Base-by-base conservation (phyloP, 2,329 filamentous ascomycete genomes). In the Niveomyces coronatus region DNA sequence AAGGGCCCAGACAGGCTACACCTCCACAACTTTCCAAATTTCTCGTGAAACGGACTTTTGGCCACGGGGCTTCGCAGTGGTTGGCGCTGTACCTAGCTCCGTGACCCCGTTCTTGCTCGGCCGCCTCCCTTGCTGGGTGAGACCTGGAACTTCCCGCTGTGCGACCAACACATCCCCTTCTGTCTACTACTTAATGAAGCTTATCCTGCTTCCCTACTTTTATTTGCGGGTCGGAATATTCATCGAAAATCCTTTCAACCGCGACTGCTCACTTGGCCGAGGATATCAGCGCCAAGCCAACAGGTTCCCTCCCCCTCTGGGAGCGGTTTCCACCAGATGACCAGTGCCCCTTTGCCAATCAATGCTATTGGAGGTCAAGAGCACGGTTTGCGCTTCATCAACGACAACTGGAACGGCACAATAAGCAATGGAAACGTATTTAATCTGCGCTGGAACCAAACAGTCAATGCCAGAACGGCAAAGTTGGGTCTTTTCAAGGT, bases 401-500 rank as follows among this genome's bases (percentile, higher is more conserved):
- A 58, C 39, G 47, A 53, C 22, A 47, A 52, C 14, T 59, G 55
- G 54, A 59, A 59, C 46, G 50, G 52, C 13, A 59, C 49, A 40
- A 57, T 58, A 9, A 47, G 51, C 19, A 57, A 56, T 31, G 53
- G 49, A n/a, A 41, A 49, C 20, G 41, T 41, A 2, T 54, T 55
- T 37, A 50, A 44, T 3, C 42, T 58, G 30, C 39, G 40, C 19
- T 59, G 56, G 55, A 57, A 59, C 43, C 45, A 52, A 31, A 51
- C 49, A 3, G 33, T 56, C 10, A 43, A 43, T 14, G 44, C 42
- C 14, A 35, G 35, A 4, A 39, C 40, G 16, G 46, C 47, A 18
- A 35, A 49, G n/a, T 48, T 59, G 32, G 51, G 49, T 3, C 43
- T 59, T 5, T 57, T 55, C 46, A 49, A 46, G 31, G 42, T 59